Base-by-base conservation (phyloP, 768 basidiomycete genomes). In the Lepiota brunneoincarnata region DNA sequence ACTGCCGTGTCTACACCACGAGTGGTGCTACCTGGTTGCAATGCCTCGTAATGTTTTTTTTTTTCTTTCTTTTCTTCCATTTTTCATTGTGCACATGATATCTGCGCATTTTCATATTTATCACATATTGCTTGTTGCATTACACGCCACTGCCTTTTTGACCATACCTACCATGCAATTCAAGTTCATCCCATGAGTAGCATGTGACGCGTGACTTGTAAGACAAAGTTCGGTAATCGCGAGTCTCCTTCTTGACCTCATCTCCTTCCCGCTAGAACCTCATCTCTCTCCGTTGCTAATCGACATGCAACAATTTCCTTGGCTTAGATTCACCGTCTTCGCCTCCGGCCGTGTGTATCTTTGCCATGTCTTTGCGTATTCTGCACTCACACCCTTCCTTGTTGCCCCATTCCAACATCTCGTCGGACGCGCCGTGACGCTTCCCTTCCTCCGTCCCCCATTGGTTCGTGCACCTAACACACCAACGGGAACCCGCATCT, bases 231-330 rank as follows among this genome's bases (percentile, higher is more conserved):
- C 15, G 11, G 39, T 18, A 51, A 24, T 41, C 34, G 34, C 26
- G 31, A 20, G 28, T 37, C 35, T 55, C 28, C 23, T 31, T 20
- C 14, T n/a, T n/a, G n/a, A 2, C 17, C 37, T 12, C 20, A 35
- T 36, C 28, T 36, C 42, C 47, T 18, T 31, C 21, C 39, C 21
- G 43, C 49, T 39, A 17, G 28, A 49, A 47, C 18, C 38, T 46
- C 35, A 39, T 20, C 48, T 54, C 37, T 12, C 47, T 51, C 26
- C 26, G 26, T 28, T 24, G 11, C 5, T 3, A 21, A 65, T n/a
- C n/a, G n/a, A 39, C 26, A 82, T 82, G 76, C 64, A 70, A 60
- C 72, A 68, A 54, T 84, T 83, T 68, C 83, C 83, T 26, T 85
- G 83, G 83, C 64, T 74, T 59, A 79, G 77, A 64, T 71, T 84